phyloP scores from a whole-genome alignment of 2,329 filamentous ascomycete genomes.

The Phaeosphaeriaceae sp. region DNA sequence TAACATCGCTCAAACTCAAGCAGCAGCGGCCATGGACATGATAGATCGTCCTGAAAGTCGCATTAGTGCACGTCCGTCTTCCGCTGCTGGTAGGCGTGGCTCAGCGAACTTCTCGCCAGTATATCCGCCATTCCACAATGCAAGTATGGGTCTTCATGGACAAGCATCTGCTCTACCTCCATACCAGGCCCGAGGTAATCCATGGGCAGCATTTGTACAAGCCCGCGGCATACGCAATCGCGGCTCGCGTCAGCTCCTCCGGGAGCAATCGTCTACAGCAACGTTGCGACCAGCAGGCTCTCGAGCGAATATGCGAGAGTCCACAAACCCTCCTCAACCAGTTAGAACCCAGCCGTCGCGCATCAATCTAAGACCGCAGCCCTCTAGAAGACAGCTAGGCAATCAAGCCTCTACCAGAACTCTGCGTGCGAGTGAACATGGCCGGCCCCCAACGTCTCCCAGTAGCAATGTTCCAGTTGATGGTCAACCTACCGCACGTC shows the following conservation, averaged over 20 bases:
- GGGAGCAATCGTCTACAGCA: slow-evolving; percentile 49
- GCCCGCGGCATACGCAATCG: slow-evolving; percentile 30
- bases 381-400: slow-evolving; percentile 45
- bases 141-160: slow-evolving; percentile 42
- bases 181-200: slow-evolving; percentile 42
- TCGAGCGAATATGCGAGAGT: slow-evolving; percentile 44
- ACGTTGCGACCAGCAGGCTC: slow-evolving; percentile 45
- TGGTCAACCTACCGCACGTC: slow-evolving; percentile 25
- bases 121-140: slow-evolving; percentile 36
- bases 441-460: slow-evolving; percentile 38
- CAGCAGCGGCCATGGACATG: slow-evolving; percentile 38
- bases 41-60: slow-evolving; percentile 49
- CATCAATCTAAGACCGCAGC: slow-evolving; percentile 44
- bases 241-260: slow-evolving; percentile 44
- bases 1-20: slow-evolving; percentile 36
- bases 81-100: slow-evolving; percentile 42
- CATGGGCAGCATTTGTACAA: slow-evolving; percentile 47
- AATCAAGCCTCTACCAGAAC: slow-evolving; percentile 46
- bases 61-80: slow-evolving; percentile 45
- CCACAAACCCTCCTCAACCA: slow-evolving; percentile 26
- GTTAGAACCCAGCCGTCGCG: slow-evolving; percentile 47
- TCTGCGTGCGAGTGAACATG: slow-evolving; percentile 42
- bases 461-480: slow-evolving; percentile 21
- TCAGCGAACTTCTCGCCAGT: slow-evolving; percentile 42
- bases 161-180: slow-evolving; percentile 40